Evolutionary conservation across 345 rosid species (phyloP).

Genomic region (Geranium brycei): DNA sequence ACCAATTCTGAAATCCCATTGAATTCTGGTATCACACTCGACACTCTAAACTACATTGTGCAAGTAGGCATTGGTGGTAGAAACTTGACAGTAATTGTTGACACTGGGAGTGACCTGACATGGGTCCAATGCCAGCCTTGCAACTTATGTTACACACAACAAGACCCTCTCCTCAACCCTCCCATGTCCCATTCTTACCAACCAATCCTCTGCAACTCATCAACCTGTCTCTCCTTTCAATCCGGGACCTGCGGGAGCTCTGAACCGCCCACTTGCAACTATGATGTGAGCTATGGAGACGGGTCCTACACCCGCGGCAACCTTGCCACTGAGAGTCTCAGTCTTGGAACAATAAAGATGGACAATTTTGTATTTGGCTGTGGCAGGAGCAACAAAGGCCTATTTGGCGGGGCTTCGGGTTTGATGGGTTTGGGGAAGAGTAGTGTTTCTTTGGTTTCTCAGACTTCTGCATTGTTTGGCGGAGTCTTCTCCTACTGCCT

Average conservation of each 20-base stretch:
- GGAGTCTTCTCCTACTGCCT: slow-evolving; percentile 86
- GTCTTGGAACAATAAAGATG: slow-evolving; percentile 27
- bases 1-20: slow-evolving; percentile 34
- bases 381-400: slow-evolving; percentile 60
- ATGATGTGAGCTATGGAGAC: slow-evolving; percentile 67
- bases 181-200: slow-evolving; percentile 48
- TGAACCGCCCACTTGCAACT: slow-evolving; percentile 35
- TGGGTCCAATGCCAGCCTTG: slow-evolving; percentile 97
- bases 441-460: slow-evolving; percentile 53
- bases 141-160: slow-evolving; percentile 51
- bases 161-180: slow-evolving; percentile 63
- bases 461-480: slow-evolving; percentile 33
- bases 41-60: slow-evolving; percentile 71
- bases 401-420: slow-evolving; percentile 90
- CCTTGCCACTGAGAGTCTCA: slow-evolving; percentile 42
- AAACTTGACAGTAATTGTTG: slow-evolving; percentile 58
- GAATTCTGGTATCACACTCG: slow-evolving; percentile 46
- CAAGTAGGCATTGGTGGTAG: slow-evolving; percentile 41
- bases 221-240: slow-evolving; percentile 47
- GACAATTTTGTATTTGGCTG: slow-evolving; percentile 63
- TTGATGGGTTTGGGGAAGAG: slow-evolving; percentile 79
- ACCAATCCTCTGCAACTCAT: slow-evolving; percentile 48
- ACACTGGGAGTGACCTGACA: slow-evolving; percentile 88
- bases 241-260: slow-evolving; percentile 31
- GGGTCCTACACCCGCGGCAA: slow-evolving; percentile 80